Percentiles rank a stretch among this genome's conserved stretches.
Evolutionary conservation across 352 stramenopile species (phyloP).

Genomic region (Pythium angustatum): DNA sequence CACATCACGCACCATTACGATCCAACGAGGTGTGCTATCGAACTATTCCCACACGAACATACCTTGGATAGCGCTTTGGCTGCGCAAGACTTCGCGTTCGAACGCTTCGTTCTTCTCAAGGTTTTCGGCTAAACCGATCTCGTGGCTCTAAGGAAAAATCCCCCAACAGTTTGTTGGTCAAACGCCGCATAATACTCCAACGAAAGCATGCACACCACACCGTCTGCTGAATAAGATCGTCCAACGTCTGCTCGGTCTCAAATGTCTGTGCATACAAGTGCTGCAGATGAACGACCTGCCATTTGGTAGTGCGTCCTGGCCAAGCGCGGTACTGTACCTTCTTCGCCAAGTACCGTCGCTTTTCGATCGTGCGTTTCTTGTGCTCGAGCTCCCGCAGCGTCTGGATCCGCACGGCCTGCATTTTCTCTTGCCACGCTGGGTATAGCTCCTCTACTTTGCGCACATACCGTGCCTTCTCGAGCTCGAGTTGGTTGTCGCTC

Average conservation of each 20-base stretch:
- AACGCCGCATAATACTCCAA: too few species aligned
- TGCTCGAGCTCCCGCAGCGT: conserved; percentile 65
- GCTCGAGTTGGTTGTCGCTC: conserved; percentile 40
- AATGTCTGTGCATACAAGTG: conserved; percentile 50
- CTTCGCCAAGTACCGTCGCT: conserved; percentile 65
- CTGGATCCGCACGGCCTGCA: conserved; percentile 52
- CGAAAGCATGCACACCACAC: background rate
- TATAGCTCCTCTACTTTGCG: conserved; percentile 66
- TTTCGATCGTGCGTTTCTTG: conserved; percentile 73
- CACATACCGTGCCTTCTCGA: conserved; percentile 67
- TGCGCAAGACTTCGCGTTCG: conserved; percentile 60
- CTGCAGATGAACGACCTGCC: background rate
- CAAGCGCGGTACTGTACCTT: conserved; percentile 40
- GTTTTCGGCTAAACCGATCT: conserved; percentile 72
- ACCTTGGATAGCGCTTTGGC: conserved; percentile 57
- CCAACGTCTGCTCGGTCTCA: conserved; percentile 74
- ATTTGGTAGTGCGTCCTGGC: background rate
- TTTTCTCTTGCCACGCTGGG: conserved; percentile 71
- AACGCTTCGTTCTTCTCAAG: conserved; percentile 77
- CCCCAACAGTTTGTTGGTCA: background rate
- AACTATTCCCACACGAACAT: background rate
- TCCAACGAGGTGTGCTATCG: too few species aligned
- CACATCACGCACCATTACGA: too few species aligned
- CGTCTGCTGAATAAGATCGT: conserved; percentile 68
- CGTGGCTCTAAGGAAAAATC: conserved; percentile 42